Evolutionary conservation across 306 rosid species (phyloP).

Genomic region (Canavalia ensiformis): DNA sequence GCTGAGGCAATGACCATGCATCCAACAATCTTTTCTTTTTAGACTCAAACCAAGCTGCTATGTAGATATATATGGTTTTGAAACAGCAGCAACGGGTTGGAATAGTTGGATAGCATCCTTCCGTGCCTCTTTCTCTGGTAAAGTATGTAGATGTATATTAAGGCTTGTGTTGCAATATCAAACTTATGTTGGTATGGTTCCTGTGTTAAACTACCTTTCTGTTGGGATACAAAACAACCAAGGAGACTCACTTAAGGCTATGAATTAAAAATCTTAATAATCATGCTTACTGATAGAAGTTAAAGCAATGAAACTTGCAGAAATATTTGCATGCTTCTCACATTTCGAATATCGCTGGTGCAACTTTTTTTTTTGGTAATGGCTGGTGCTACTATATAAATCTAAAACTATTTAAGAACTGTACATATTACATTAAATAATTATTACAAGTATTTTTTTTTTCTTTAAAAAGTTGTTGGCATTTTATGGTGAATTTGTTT

Average conservation of each 20-base stretch:
- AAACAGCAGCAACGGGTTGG: slow-evolving; percentile 39
- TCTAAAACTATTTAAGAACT: background rate
- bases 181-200: background rate
- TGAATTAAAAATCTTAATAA: background rate
- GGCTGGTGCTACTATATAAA: background rate
- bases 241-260: background rate
- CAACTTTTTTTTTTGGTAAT: background rate
- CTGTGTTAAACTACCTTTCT: background rate
- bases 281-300: background rate
- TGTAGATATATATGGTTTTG: slow-evolving; percentile 35
- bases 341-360: background rate
- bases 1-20: slow-evolving; percentile 30
- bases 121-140: background rate
- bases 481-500: background rate
- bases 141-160: slow-evolving; percentile 27
- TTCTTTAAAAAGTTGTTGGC: background rate
- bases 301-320: slow-evolving; percentile 8
- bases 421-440: background rate
- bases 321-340: background rate
- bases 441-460: background rate
- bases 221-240: background rate
- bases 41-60: slow-evolving; percentile 25
- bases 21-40: slow-evolving; percentile 11
- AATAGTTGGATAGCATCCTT: slow-evolving; percentile 29
- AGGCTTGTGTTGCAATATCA: background rate